Percentiles rank a stretch among this genome's conserved stretches.
These are phyloP conservation scores for Fusarium piperis DNA, from an alignment of 2,329 filamentous ascomycete genomes.

Conservation along the genomic window DNA sequence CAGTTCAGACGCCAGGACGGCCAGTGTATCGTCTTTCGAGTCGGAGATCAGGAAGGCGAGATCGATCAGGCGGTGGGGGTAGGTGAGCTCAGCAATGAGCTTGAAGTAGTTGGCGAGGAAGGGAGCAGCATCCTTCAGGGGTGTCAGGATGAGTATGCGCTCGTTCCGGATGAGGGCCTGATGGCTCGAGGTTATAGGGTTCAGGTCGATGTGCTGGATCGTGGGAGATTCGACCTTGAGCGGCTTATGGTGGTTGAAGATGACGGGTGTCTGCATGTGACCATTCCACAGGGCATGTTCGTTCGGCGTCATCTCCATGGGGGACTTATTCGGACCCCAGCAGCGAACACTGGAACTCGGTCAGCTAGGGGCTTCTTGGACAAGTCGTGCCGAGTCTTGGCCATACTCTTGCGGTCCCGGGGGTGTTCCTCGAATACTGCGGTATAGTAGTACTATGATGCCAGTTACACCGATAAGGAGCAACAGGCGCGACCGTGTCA, in stretches of 20 bases:
- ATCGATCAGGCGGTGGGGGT: slow-evolving; percentile 95
- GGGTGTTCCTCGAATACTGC: slow-evolving; percentile 81
- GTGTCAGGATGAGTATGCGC: slow-evolving; percentile 89
- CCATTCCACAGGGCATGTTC: slow-evolving; percentile 90
- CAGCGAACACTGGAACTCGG: slow-evolving; percentile 82
- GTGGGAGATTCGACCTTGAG: slow-evolving; percentile 83
- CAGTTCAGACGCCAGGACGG: slow-evolving; percentile 84
- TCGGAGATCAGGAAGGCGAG: slow-evolving; percentile 95
- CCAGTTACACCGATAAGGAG: slow-evolving; percentile 76
- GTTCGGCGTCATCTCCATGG: slow-evolving; percentile 93
- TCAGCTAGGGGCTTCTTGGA: slow-evolving; percentile 41
- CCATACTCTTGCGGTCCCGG: slow-evolving; percentile 89
- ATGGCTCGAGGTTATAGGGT: slow-evolving; percentile 81
- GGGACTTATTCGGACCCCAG: slow-evolving; percentile 94
- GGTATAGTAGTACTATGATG: slow-evolving; percentile 85
- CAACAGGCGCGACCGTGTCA: slow-evolving; percentile 82
- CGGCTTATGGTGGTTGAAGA: slow-evolving; percentile 95
- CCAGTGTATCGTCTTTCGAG: slow-evolving; percentile 88
- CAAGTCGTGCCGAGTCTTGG: neutral
- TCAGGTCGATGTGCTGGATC: slow-evolving; percentile 85
- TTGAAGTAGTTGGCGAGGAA: slow-evolving; percentile 93
- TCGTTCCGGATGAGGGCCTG: slow-evolving; percentile 85
- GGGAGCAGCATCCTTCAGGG: slow-evolving; percentile 85
- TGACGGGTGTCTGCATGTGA: slow-evolving; percentile 89
- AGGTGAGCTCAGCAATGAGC: slow-evolving; percentile 86